A percentile compares a stretch with the other conserved stretches of the same genome.
Evolutionary conservation across 352 stramenopile genomes (phyloP).

Genomic region (Pythium biforme): DNA sequence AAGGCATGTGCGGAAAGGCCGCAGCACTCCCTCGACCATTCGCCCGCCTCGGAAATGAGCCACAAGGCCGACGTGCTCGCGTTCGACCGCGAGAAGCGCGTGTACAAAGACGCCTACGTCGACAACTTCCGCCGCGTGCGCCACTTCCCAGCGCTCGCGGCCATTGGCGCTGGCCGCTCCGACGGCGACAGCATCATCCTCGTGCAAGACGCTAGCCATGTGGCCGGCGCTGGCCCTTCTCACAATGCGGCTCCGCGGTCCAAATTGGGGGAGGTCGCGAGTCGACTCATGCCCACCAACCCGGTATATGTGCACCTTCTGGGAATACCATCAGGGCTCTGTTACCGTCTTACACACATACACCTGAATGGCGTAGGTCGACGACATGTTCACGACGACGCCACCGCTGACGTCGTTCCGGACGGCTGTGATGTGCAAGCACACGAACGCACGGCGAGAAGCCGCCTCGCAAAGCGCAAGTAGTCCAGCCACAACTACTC

Average conservation of each 20-base stretch:
- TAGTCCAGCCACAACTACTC: not conserved
- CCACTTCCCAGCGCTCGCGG: conserved; percentile 67
- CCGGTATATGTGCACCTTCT: too few species aligned
- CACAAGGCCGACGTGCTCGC: conserved; percentile 54
- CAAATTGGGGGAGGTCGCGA: conserved; percentile 42
- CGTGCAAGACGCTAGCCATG: conserved; percentile 40
- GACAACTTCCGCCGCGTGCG: conserved; percentile 69
- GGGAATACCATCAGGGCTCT: too few species aligned
- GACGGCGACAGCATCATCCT: conserved; percentile 66
- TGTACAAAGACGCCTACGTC: conserved; percentile 77
- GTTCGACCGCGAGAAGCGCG: conserved; percentile 71
- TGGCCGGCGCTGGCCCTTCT: not conserved
- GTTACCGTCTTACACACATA: too few species aligned
- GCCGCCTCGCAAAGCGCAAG: not conserved
- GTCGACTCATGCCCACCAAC: conserved; percentile 49
- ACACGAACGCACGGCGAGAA: conserved; percentile 45
- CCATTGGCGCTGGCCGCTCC: conserved; percentile 43
- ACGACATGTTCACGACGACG: conserved; percentile 57
- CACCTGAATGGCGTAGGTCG: too few species aligned
- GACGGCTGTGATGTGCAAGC: conserved; percentile 64
- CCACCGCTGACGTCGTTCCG: conserved; percentile 56
- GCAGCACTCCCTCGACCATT: too few species aligned
- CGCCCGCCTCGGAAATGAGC: conserved; percentile 21
- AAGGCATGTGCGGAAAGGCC: too few species aligned
- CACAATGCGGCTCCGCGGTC: not conserved